Evolutionary conservation across 352 stramenopile species (phyloP).

Genomic region (Phytophthora sp.): DNA sequence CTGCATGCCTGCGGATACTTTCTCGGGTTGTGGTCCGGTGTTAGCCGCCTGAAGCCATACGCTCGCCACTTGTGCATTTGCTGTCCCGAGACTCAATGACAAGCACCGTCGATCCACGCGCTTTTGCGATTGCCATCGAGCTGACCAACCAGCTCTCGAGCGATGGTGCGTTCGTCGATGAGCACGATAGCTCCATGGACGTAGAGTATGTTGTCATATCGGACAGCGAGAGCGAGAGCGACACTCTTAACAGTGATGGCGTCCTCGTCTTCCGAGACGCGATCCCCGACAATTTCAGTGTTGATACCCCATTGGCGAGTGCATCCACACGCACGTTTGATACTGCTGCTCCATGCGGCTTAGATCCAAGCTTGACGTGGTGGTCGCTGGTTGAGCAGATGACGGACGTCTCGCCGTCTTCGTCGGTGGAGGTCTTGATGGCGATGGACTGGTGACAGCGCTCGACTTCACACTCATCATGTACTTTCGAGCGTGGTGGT

Average conservation of each 20-base stretch:
- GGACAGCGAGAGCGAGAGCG: not conserved
- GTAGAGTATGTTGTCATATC: not conserved
- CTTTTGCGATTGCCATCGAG: constrained; percentile 20
- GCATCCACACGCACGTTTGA: not conserved
- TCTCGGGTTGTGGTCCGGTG: too few species aligned
- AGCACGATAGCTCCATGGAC: not conserved
- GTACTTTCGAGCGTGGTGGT: too few species aligned
- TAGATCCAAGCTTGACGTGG: constrained; percentile 3
- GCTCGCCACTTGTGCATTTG: constrained; percentile 13
- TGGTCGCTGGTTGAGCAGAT: constrained; percentile 17
- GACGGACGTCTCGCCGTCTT: constrained; percentile 6
- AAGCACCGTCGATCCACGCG: constrained; percentile 11
- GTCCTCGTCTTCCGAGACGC: not conserved
- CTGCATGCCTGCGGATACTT: too few species aligned
- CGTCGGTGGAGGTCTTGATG: constrained; percentile 11
- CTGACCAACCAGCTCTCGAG: constrained; percentile 22
- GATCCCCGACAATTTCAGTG: not conserved
- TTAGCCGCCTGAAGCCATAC: not conserved
- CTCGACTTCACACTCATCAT: too few species aligned
- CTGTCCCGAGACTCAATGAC: constrained; percentile 4
- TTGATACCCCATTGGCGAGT: not conserved
- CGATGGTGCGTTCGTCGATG: constrained; percentile 24
- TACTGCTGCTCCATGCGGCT: not conserved
- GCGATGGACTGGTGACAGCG: constrained; percentile 7
- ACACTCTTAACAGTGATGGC: not conserved